Percentiles rank a stretch among this genome's conserved stretches.
phyloP scores from a whole-genome alignment of 192 early-diverging fungal species.

The Polychytrium aggregatum region DNA sequence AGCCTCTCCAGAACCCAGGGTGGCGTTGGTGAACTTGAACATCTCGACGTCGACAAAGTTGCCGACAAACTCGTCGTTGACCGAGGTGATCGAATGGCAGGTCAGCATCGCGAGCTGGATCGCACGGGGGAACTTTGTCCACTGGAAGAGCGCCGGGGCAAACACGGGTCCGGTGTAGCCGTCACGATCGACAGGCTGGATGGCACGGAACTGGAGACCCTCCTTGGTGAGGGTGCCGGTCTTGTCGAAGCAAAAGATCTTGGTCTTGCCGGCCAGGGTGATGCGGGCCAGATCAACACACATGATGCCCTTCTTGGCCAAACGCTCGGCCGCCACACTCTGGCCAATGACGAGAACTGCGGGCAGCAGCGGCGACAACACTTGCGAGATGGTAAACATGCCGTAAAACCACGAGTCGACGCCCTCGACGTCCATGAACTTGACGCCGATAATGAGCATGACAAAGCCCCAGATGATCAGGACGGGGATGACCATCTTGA shows the following conservation, averaged over 20 bases:
- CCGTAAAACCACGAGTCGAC: slow-evolving; percentile 66
- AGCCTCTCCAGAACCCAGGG: slow-evolving; percentile 36
- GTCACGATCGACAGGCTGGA: slow-evolving; percentile 14
- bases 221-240: slow-evolving; percentile 66
- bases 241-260: slow-evolving; percentile 70
- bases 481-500: slow-evolving; percentile 55
- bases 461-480: slow-evolving; percentile 57
- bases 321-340: slow-evolving; percentile 51
- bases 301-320: slow-evolving; percentile 50
- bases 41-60: slow-evolving; percentile 76
- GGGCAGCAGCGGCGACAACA: slow-evolving; percentile 57
- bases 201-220: slow-evolving; percentile 56
- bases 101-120: slow-evolving; percentile 32
- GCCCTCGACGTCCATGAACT: slow-evolving; percentile 21
- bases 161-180: slow-evolving; percentile 14
- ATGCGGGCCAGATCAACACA: slow-evolving; percentile 66
- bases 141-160: no score
- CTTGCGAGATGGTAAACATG: slow-evolving; percentile 59
- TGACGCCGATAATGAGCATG: slow-evolving; percentile 20
- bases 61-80: slow-evolving; percentile 47
- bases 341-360: slow-evolving; percentile 67
- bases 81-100: slow-evolving; percentile 57
- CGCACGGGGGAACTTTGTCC: slow-evolving; percentile 10
- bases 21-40: slow-evolving; percentile 55
- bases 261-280: slow-evolving; percentile 62